Base-by-base conservation (phyloP, 2,329 filamentous ascomycete genomes). In the Claviceps africana region DNA sequence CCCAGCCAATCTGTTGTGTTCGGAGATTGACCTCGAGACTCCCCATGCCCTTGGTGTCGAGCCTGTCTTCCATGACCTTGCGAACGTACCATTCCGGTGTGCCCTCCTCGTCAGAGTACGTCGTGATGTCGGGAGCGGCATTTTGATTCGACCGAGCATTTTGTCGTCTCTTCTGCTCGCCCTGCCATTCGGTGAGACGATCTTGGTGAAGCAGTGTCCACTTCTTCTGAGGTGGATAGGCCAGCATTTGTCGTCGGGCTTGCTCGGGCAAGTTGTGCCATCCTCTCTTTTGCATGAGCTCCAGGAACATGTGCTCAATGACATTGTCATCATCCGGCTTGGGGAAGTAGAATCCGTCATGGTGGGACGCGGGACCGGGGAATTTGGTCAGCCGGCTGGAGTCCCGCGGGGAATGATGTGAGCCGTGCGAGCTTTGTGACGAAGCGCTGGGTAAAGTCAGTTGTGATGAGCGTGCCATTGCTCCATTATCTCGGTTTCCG, bases 1-100 rank as follows among this genome's bases (percentile, higher is more conserved):
- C 93, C 93, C 93, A 98, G 61, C 85, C 90, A 61, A 98, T 97
- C 54, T 94, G 93, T 67, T 98, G 93, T 40, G 93, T 97, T 62
- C 93, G 78, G 61, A 98, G 70, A 67, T 91, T 96, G 71, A 98
- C 94, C 64, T 93, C 88, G 64, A 98, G 72, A 72, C 88, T 95
- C 57, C 88, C 88, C 56, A 98, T 76, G 56, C 95, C 87, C 72
- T 97, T 96, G 58, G 85, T 79, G 51, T 90, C 88, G 58, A 97
- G 88, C 56, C 82, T 87, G 68, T 96, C 94, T 67, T 97, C 91
- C 86, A 97, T 88, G 55, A 97, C 87, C 66, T 88, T 91, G 65
- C 88, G 86, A 51, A 98, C 91, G 67, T 95, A 98, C 91, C 91
- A 98, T 70, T 97, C 91, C 3, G 93, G 93, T 48, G 88, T 94